Evolutionary conservation across 257 asterid species (phyloP), one percentile per base, ranked within the genome.

Genomic region (Verbena officinalis): DNA sequence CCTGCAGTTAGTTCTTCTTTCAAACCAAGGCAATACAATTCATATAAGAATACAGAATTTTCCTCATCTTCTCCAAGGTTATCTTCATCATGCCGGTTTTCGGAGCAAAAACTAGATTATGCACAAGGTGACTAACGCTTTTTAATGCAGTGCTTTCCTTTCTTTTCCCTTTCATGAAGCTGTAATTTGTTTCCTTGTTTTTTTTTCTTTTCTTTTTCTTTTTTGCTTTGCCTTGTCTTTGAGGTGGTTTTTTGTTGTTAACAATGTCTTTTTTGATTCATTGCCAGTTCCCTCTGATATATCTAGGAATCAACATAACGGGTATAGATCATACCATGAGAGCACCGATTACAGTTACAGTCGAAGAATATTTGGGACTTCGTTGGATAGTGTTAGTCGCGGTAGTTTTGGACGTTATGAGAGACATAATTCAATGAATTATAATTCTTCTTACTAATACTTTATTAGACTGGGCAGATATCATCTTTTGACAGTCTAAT

Each of bases 321-420:
- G 95, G 60, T 73, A 84, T 83, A 84, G 88, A 77, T 81, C 88
- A 62, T 77, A 77, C 76, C 71, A 78, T 80, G 95, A 78, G 69
- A 72, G 71, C 79, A 50, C 74, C 60, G 73, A 84, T 76, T 68
- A 89, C 77, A 77, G 79, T 73, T 74, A 80, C 74, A 61, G 81
- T 73, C 83, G 85, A 69, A 80, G 98, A 83, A 82, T 77, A 44
- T 80, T 70, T 73, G 96, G 91, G 82, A 66, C 84, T 22, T 77
- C 87, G 8, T 72, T 81, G 84, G 85, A 83, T 83, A 79, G 79
- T 76, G 62, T 73, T 71, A 76, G 77, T 64, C 80, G 71, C 53
- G 15, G 73, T 85, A 85, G 93, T 83, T 79, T 77, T 34, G 82
- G 84, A 44, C 80, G 86, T 59, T 71, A 80, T 80, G 91, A 86